Percentiles rank a stretch among this genome's conserved stretches.
Evolutionary conservation across 805 yeast species (phyloP).

Genomic region (Suhomyces kilbournensis): DNA sequence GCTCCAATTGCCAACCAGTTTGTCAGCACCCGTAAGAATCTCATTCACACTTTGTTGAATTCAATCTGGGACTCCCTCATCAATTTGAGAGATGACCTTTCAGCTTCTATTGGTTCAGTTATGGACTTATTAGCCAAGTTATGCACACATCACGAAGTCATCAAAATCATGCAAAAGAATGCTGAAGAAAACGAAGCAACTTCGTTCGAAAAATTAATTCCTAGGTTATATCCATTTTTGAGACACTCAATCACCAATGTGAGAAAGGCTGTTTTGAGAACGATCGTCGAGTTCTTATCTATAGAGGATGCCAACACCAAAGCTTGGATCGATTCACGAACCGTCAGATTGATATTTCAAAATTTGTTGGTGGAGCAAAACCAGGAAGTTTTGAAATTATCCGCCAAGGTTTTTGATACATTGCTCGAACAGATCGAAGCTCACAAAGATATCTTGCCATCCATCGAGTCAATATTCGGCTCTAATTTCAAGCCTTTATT

Average conservation of each 20-base stretch:
- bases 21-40: conserved; percentile 56
- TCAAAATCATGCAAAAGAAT: conserved; percentile 64
- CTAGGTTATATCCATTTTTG: conserved; percentile 85
- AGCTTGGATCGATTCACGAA: conserved; percentile 75
- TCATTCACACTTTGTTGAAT: conserved; percentile 48
- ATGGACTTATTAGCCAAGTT: conserved; percentile 90
- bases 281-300: conserved; percentile 72
- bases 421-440: conserved; percentile 47
- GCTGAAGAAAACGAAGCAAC: conserved; percentile 43
- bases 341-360: conserved; percentile 77
- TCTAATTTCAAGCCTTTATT: conserved; percentile 60
- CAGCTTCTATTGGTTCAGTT: conserved; percentile 92
- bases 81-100: conserved; percentile 83
- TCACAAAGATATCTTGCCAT: conserved; percentile 26
- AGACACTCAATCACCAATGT: conserved; percentile 93
- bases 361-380: conserved; percentile 89
- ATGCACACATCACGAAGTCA: conserved; percentile 76
- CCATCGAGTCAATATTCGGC: conserved; percentile 52
- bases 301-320: conserved; percentile 49
- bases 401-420: conserved; percentile 57
- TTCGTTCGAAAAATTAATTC: conserved; percentile 76
- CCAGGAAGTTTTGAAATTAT: conserved; percentile 59
- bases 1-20: conserved; percentile 88
- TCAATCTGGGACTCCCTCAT: conserved; percentile 92
- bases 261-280: conserved; percentile 79